Evolutionary conservation across 2,329 filamentous ascomycete genomes (phyloP).

Genomic region (Neofusicoccum ribis): DNA sequence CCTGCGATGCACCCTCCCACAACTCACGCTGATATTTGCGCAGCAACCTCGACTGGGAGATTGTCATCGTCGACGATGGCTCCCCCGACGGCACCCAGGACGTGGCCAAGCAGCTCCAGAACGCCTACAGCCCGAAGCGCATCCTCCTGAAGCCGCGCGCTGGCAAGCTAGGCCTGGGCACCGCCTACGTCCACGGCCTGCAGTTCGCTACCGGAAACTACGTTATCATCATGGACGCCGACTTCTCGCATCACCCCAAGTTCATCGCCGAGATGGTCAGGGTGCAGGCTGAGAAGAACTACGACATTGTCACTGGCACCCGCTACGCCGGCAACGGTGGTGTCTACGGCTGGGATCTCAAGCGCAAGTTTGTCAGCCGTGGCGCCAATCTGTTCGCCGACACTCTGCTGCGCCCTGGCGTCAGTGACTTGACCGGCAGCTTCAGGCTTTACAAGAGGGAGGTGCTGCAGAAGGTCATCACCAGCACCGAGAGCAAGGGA

Average conservation of each 20-base stretch:
- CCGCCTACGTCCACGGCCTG: conserved; percentile 92
- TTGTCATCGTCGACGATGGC: conserved; percentile 97
- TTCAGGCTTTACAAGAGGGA: conserved; percentile 93
- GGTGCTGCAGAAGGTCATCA: conserved; percentile 86
- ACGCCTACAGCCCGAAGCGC: conserved; percentile 73
- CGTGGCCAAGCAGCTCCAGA: conserved; percentile 85
- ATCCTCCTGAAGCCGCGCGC: conserved; percentile 83
- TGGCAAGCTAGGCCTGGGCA: conserved; percentile 95
- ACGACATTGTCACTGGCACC: conserved; percentile 96
- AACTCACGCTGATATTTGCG: conserved; percentile 44
- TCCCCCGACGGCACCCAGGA: conserved; percentile 94
- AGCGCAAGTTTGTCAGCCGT: conserved; percentile 71
- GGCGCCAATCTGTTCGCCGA: conserved; percentile 96
- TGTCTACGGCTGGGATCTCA: conserved; percentile 95
- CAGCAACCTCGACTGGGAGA: conserved; percentile 92
- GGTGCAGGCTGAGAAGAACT: conserved; percentile 73
- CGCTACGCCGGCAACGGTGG: conserved; percentile 83
- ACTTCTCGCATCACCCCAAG: conserved; percentile 98
- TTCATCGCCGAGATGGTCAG: conserved; percentile 95
- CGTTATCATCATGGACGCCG: conserved; percentile 99
- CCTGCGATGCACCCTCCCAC: conserved; percentile 48
- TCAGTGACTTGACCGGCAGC: conserved; percentile 92
- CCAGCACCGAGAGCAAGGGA: conserved; percentile 89
- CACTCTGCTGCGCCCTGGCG: conserved; percentile 86
- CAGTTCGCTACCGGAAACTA: conserved; percentile 90